Base-by-base conservation (phyloP, 352 stramenopile species). In the Pilasporangium apinafurcum region DNA sequence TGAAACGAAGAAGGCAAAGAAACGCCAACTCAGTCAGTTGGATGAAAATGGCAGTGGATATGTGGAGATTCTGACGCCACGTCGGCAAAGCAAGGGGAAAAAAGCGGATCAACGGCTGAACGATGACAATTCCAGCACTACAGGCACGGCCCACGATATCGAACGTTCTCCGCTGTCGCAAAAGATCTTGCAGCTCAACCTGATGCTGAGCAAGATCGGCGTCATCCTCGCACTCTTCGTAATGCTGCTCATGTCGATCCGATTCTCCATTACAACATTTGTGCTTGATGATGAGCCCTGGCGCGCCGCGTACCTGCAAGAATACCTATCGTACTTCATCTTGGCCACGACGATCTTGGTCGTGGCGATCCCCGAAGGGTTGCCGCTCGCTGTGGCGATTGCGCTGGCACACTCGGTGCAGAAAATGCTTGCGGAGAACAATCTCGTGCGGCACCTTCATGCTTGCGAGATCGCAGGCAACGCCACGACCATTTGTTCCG, bases 381-480 rank as follows among this genome's bases (percentile, higher is more conserved):
- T 96, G 10, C 87, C 90, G 9, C 52, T 96, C 29, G 90, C 83
- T 16, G 85, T 97, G 9, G 94, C 86, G 16, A 94, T 96, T 38
- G 76, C 82, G 3, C 62, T 97, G 13, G 83, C 86, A 3, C 88
- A 94, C 46, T 90, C 73, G 3, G 97, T 92, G 8, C 90, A 89
- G 26, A 93, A 97, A 52, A 98, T 98, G 94, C 94, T 97, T 47
- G 81, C 84, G 43, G 92, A 98, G 48, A 87, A 97, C 54, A 98
- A 97, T 64, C 78, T 98, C 18, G 96, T 98, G 22, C 95, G 95
- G 37, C 84, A 98, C 42, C 63, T 99, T 39, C 78, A 94, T 32
- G 95, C 94, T 9, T 98, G 95, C 60, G 96, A 98, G 70, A 99
- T 95, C 4, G 97, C 98, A 75, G 94, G 95, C 26, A 98, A 93